Base-by-base conservation (phyloP, 1,284 basidiomycete species). In the Albatrellus sp. region DNA sequence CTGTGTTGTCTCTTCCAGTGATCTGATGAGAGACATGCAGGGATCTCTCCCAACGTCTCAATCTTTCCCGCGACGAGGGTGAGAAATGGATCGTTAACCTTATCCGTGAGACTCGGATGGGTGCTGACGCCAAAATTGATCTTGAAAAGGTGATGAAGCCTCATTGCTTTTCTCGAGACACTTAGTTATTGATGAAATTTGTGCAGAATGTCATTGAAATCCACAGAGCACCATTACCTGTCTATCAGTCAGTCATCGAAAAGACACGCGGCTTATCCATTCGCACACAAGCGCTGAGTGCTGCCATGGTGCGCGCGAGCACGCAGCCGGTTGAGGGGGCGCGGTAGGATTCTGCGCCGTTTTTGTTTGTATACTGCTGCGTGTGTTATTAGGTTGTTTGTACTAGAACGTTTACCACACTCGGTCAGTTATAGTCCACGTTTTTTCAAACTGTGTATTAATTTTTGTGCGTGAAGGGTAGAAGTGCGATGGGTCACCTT, bases 1-100 rank as follows among this genome's bases (percentile, higher is more conserved):
- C 12, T 16, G 11, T 38, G 24, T 39, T 16, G 34, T 24, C 30
- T 24, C 20, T 48, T 34, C 28, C 31, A 1, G n/a, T 9, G 10
- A 13, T 13, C 8, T 4, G 37, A 38, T 48, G 30, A 48, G 35
- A 12, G 0, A 16, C 16, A 8, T 41, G 7, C 52, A 90, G 88
- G 50, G 91, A 97, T 59, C 75, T 98, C 29, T 94, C 92, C 13
- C 83, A 89, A 58, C 81, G 93, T 11, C 73, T 98, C 32, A 97
- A 97, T 64, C 75, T 98, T 45, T 84, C 86, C 19, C 77, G 73
- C 45, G 91, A 92, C 55, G 94, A 98, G 57, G 96, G 94, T 46
- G 94, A 98, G 62, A 96, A 96, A 63, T 98, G 94, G 94, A 94
- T 98, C 53, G 94, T 97, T 56, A 97, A 96, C 70, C 81, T 98